phyloP scores from a whole-genome alignment of 2,329 filamentous ascomycete genomes.

The Fusarium beomiforme region DNA sequence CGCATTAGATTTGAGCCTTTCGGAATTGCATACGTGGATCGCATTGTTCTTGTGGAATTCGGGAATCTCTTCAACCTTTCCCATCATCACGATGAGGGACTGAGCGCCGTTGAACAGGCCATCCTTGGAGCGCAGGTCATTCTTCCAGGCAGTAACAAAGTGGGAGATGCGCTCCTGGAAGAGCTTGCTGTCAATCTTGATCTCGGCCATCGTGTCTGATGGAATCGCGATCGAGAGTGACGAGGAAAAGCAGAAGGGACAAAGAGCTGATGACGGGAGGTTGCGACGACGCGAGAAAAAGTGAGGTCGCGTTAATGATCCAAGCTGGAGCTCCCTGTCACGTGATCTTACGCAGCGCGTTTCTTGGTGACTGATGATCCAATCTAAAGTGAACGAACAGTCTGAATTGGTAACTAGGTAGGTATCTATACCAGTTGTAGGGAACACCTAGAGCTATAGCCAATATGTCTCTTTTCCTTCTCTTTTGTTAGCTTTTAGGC shows the following conservation, averaged over 20 bases:
- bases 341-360: constrained; percentile 48
- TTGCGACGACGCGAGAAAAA: constrained; percentile 53
- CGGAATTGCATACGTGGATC: constrained; percentile 76
- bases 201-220: constrained; percentile 73
- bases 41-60: constrained; percentile 96
- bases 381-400: constrained; percentile 16
- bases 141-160: constrained; percentile 93
- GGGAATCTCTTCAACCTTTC: constrained; percentile 89
- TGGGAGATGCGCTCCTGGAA: constrained; percentile 94
- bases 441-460: too few relatives aligned
- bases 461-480: too few relatives aligned
- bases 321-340: constrained; percentile 43
- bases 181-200: constrained; percentile 92
- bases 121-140: constrained; percentile 90
- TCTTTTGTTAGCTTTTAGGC: too few relatives aligned
- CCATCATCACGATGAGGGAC: constrained; percentile 90
- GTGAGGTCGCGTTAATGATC: constrained; percentile 55
- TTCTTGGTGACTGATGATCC: constrained; percentile 27
- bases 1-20: not conserved
- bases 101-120: constrained; percentile 84
- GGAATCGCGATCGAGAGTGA: constrained; percentile 45
- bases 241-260: constrained; percentile 33
- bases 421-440: too few relatives aligned
- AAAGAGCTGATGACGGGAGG: constrained; percentile 39
- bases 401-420: not conserved